Conservation (phyloP, 805 yeast genomes). For the Metahyphopichia silvanorum region DNA sequence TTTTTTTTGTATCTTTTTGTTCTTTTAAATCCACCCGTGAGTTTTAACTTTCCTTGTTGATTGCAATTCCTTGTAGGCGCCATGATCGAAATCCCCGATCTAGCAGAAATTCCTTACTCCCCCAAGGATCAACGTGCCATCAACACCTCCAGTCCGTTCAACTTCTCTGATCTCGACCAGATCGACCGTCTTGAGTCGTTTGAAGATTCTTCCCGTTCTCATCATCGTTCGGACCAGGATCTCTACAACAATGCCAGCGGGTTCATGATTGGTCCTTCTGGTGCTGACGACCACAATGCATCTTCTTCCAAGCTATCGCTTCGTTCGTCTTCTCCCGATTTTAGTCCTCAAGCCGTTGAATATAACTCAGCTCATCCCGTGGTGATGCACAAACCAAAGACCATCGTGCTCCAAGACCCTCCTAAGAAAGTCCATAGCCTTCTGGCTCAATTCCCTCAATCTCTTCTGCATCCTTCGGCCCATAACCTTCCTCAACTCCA, state of each 20-base stretch:
- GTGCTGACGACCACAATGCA: background rate
- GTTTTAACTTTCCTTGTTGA: no score
- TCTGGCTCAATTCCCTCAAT: no score
- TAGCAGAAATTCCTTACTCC: conserved; percentile 24
- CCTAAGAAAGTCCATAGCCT: no score
- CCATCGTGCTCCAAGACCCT: no score
- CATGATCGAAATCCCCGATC: conserved; percentile 47
- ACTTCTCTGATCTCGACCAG: background rate
- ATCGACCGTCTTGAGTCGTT: no score
- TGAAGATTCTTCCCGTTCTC: background rate
- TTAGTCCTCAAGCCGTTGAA: conserved; percentile 11
- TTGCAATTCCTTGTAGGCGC: no score
- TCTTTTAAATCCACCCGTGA: no score
- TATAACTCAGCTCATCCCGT: conserved; percentile 8
- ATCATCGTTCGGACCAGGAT: background rate
- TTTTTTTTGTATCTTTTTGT: no score
- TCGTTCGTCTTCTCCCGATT: conserved; percentile 7
- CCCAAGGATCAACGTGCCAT: no score
- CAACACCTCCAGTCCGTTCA: conserved; percentile 11
- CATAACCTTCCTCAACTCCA: no score
- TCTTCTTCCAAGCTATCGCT: background rate
- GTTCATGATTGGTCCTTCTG: conserved; percentile 10
- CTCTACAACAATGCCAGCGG: conserved; percentile 11
- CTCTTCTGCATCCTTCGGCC: no score
- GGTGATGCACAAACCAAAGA: conserved; percentile 1